phyloP scores from a whole-genome alignment of 2,329 filamentous ascomycete genomes.

The Drechslerella dactyloides region DNA sequence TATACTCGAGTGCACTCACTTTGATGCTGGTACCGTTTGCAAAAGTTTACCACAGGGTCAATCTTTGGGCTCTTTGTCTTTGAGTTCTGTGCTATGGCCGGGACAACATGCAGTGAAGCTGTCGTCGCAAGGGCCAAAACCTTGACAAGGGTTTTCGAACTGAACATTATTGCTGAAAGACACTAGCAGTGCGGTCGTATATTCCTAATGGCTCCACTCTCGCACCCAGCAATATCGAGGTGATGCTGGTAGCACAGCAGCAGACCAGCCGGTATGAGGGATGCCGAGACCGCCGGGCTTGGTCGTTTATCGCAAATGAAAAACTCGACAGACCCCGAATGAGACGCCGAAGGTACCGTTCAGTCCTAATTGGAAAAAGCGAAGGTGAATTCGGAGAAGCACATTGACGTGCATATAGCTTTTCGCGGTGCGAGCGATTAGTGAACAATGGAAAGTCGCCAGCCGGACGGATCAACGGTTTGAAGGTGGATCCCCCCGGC shows the following conservation, averaged over 20 bases:
- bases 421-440: constrained; percentile 32
- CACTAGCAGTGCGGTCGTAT: constrained; percentile 1
- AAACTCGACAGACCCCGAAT: constrained; percentile 19
- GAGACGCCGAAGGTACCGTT: constrained; percentile 22
- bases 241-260: neutral
- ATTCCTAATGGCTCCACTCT: neutral
- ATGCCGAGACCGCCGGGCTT: constrained; percentile 14
- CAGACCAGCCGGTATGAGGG: neutral
- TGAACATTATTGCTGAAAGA: constrained; percentile 22
- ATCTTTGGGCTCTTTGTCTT: constrained; percentile 25
- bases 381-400: constrained; percentile 35
- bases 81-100: constrained; percentile 18
- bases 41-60: constrained; percentile 37
- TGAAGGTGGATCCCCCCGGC: constrained; percentile 42
- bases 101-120: constrained; percentile 38
- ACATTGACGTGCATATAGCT: constrained; percentile 49
- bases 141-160: constrained; percentile 16
- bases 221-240: neutral
- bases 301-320: constrained; percentile 24
- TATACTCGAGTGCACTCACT: constrained; percentile 19
- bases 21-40: constrained; percentile 47
- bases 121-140: constrained; percentile 30
- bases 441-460: constrained; percentile 36
- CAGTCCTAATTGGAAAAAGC: constrained; percentile 19
- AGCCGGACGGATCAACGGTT: constrained; percentile 23